Conservation (phyloP, 305 asterid genomes). For the Fraxinus nigra region DNA sequence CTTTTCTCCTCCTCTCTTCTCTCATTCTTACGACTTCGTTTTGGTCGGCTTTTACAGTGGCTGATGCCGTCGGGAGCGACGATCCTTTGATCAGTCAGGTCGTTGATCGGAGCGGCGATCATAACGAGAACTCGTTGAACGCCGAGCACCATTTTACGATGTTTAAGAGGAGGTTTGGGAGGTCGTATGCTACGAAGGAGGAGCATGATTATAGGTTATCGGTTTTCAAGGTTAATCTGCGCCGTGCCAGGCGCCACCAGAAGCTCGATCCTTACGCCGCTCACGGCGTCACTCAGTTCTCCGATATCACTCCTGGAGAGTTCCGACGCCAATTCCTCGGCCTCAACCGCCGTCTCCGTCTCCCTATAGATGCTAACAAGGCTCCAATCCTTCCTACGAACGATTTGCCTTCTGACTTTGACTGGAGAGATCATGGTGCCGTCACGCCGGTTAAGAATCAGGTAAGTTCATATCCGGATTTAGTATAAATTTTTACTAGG, state of each 20-base stretch:
- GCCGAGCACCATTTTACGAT: constrained; percentile 36
- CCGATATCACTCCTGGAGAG: constrained; percentile 46
- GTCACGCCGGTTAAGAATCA: constrained; percentile 33
- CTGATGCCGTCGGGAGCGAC: constrained; percentile 14
- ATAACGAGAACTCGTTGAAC: constrained; percentile 18
- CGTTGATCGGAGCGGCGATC: constrained; percentile 24
- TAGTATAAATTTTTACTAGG: neutral
- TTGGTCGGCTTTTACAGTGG: constrained; percentile 13
- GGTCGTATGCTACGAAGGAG: constrained; percentile 35
- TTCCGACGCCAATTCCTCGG: constrained; percentile 38
- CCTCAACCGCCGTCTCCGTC: constrained; percentile 23
- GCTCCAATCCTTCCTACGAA: constrained; percentile 32
- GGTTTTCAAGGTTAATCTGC: constrained; percentile 46
- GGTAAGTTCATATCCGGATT: constrained; percentile 18
- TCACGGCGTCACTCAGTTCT: constrained; percentile 50
- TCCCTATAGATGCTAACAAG: constrained; percentile 29
- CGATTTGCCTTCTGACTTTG: constrained; percentile 27
- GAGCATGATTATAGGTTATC: constrained; percentile 43
- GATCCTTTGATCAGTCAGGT: constrained; percentile 49
- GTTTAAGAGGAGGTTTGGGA: constrained; percentile 37
- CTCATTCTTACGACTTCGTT: constrained; percentile 29
- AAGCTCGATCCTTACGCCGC: constrained; percentile 44
- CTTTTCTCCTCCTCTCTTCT: constrained; percentile 22
- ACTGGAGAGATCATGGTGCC: constrained; percentile 38
- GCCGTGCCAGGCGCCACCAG: constrained; percentile 33